Base-by-base conservation (phyloP, 495 filamentous ascomycete species). In the Daldinia grandis region DNA sequence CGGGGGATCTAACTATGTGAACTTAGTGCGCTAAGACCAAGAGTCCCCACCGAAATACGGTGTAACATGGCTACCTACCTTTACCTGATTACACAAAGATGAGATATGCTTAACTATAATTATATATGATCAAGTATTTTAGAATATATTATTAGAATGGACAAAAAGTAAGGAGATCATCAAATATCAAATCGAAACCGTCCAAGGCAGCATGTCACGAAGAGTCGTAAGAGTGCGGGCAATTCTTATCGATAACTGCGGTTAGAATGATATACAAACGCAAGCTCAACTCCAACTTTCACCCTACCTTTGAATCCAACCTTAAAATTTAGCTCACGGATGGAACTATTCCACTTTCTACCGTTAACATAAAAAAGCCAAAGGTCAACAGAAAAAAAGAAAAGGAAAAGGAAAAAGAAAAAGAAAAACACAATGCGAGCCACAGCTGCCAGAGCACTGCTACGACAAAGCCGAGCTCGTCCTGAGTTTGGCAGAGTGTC, bases 371-470 rank as follows among this genome's bases (percentile, higher is more conserved):
- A n/a, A n/a, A n/a, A n/a, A n/a, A n/a, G n/a, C n/a, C n/a, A n/a
- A n/a, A n/a, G n/a, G n/a, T n/a, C n/a, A n/a, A n/a, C n/a, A n/a
- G 9, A 21, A 62, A 38, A 27, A 1, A 19, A 44, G 19, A 37
- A 24, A 21, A 47, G n/a, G 1, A 51, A 17, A 49, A 49, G 7
- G n/a, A n/a, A 47, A 21, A 21, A 49, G 1, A 24, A 49, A 49
- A 1, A 30, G 25, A 31, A 10, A 38, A 30, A 56, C 42, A 57
- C 17, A 19, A 66, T 70, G 62, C 49, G 62, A 49, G 50, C 35
- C 37, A 57, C 59, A 49, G 56, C 66, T 44, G 30, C 68, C 50
- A 65, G 69, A 57, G 35, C 58, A 25, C n/a, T 76, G 14, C 56
- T 77, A 8, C 69, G 67, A 12, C 58, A 62, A 21, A 49, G 60